Evolutionary conservation across 2,329 filamentous ascomycete genomes (phyloP).

Genomic region (Scedosporium apiospermum): DNA sequence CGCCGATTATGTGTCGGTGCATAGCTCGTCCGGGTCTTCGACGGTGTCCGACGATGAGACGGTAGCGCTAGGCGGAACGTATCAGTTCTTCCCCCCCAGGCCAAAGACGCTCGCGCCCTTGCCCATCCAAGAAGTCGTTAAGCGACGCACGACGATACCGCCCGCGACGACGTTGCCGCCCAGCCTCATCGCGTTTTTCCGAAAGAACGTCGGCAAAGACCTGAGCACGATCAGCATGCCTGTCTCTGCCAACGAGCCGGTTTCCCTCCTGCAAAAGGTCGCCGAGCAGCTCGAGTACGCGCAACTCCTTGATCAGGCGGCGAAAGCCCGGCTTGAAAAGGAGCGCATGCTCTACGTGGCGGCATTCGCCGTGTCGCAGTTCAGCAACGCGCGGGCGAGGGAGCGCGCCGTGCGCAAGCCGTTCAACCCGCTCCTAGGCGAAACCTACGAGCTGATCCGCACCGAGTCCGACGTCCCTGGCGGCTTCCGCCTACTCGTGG

Average conservation of each 20-base stretch:
- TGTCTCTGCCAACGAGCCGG: conserved; percentile 89
- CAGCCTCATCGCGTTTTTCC: conserved; percentile 84
- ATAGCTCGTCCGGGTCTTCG: conserved; percentile 48
- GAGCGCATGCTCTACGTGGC: conserved; percentile 78
- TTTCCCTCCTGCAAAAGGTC: conserved; percentile 76
- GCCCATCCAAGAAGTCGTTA: conserved; percentile 56
- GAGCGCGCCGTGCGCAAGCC: conserved; percentile 92
- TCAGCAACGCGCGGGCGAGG: conserved; percentile 73
- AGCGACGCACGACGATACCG: conserved; percentile 61
- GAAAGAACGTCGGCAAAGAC: conserved; percentile 98
- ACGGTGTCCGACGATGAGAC: conserved; percentile 48
- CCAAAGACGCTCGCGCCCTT: conserved; percentile 70
- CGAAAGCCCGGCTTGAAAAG: conserved; percentile 45
- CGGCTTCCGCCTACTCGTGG: conserved; percentile 84
- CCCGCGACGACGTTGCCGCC: conserved; percentile 72
- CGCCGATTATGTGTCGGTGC: conserved; percentile 41
- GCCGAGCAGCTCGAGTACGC: conserved; percentile 91
- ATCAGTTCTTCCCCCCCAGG: conserved; percentile 59
- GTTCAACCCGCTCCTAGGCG: conserved; percentile 92
- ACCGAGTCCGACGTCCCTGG: conserved; percentile 62
- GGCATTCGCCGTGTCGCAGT: conserved; percentile 82
- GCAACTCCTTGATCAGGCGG: conserved; percentile 68
- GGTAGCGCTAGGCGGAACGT: conserved; percentile 49
- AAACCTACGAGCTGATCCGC: conserved; percentile 88
- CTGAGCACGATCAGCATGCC: conserved; percentile 96